Evolutionary conservation across 805 yeast species (phyloP).

Genomic region (Teunomyces kruisii): DNA sequence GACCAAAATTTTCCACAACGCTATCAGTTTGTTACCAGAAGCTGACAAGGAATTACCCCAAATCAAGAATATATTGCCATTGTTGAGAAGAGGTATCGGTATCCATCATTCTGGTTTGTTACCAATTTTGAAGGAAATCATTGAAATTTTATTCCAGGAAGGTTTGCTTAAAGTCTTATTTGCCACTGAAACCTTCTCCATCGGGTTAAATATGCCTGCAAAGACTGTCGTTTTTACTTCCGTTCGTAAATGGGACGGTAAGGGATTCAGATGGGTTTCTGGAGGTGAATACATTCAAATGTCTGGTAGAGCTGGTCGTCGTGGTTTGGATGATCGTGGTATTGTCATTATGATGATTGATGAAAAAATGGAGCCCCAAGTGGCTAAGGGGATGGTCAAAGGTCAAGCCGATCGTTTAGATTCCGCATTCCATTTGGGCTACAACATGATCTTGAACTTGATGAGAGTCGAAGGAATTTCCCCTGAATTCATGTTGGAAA

Average conservation of each 20-base stretch:
- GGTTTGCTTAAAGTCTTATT: constrained; percentile 91
- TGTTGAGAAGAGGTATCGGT: constrained; percentile 93
- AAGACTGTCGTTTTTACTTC: constrained; percentile 97
- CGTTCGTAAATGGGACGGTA: constrained; percentile 98
- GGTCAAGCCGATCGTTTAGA: constrained; percentile 98
- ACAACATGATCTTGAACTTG: constrained; percentile 93
- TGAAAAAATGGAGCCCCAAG: constrained; percentile 99
- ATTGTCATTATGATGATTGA: constrained; percentile 99
- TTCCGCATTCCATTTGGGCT: constrained; percentile 96
- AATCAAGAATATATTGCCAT: constrained; percentile 85
- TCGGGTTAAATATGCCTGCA: constrained; percentile 99
- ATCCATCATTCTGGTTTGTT: constrained; percentile 96
- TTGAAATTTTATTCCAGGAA: constrained; percentile 95
- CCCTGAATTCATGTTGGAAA: constrained; percentile 94
- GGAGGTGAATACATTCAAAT: constrained; percentile 99
- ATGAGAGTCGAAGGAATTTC: constrained; percentile 98
- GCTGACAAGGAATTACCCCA: constrained; percentile 92
- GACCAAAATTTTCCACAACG: constrained; percentile 86
- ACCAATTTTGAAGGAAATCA: constrained; percentile 91
- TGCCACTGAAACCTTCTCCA: constrained; percentile 98
- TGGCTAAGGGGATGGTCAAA: constrained; percentile 98
- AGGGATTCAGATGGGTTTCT: constrained; percentile 96
- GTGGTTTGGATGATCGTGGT: constrained; percentile 99
- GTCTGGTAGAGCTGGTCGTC: constrained; percentile 99
- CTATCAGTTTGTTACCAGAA: constrained; percentile 83